Evolutionary conservation across 306 rosid genomes (phyloP), one percentile per base, ranked within the genome.

Genomic region (Vigna angularis): DNA sequence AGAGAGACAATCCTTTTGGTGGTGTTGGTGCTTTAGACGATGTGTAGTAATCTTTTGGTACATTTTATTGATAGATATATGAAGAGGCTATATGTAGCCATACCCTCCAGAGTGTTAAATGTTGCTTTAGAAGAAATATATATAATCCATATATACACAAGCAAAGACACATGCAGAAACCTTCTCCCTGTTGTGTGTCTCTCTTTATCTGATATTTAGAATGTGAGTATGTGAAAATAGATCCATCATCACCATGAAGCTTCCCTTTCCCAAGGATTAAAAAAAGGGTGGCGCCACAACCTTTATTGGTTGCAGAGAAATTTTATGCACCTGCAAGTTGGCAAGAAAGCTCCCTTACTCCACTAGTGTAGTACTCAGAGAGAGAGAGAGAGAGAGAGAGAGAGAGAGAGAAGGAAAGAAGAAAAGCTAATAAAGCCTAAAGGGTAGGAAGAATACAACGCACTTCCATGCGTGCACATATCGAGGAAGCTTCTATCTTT

Each of bases 401-500:
- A 72, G n/a, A 47, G 83, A 72, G 73, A 73, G 72, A 44, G 48
- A 30, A 66, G 26, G 76, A 83, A 20, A 44, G 68, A 70, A 44
- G 75, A 82, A 89, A 93, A 85, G 97, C 30, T 82, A 82, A 78
- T 91, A 93, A 94, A 94, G 98, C 90, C 96, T 87, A 92, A 94
- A 90, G 89, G 79, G 78, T n/a, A 80, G 96, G 97, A 89, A 94
- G 98, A 94, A 94, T 89, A 87, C 90, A 89, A 89, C 97, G 98
- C 98, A 94, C 98, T 94, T 86, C 95, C 96, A 92, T 84, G 96
- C 87, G 84, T 88, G 82, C 89, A 81, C 65, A 85, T 87, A 85
- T 87, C 98, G 94, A 92, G 97, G 98, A 94, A 92, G 97, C 97
- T 94, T 94, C 98, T 90, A 85, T 84, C 91, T 89, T 89, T 90